Conservation (phyloP, 805 yeast species). For the Kodamaea kaohsiungensis region DNA sequence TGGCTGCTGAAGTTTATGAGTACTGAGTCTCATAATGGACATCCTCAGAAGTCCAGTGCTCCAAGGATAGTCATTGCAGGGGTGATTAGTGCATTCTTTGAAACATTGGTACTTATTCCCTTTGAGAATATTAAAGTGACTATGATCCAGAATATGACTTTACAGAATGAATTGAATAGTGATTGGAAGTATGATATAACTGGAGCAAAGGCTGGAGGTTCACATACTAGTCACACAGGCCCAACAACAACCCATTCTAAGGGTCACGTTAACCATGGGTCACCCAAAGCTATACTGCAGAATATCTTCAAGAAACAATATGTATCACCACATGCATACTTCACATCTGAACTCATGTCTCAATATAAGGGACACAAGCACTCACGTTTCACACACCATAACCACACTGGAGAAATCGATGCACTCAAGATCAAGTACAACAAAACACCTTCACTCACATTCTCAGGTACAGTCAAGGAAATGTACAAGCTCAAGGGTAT, state of each 20-base stretch:
- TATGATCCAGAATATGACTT: slow-evolving; percentile 67
- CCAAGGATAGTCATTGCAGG: slow-evolving; percentile 86
- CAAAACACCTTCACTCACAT: slow-evolving; percentile 53
- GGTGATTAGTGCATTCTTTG: slow-evolving; percentile 76
- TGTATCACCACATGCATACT: slow-evolving; percentile 45
- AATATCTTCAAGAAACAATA: slow-evolving; percentile 32
- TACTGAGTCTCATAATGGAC: slow-evolving; percentile 34
- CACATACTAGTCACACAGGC: not conserved
- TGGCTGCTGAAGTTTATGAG: slow-evolving; percentile 70
- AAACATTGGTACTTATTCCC: slow-evolving; percentile 83
- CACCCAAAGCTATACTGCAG: not conserved
- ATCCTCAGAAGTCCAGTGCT: slow-evolving; percentile 57
- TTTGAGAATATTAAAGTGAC: slow-evolving; percentile 84
- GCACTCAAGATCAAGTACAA: slow-evolving; percentile 38
- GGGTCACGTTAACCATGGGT: not conserved
- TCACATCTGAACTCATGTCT: slow-evolving; percentile 32
- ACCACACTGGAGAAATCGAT: slow-evolving; percentile 17
- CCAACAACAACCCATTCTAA: not conserved
- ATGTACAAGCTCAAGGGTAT: slow-evolving; percentile 74
- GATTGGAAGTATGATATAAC: slow-evolving; percentile 9
- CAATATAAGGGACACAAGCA: slow-evolving; percentile 25
- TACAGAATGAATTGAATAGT: slow-evolving; percentile 26
- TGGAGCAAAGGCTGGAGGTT: not conserved
- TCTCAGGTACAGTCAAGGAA: slow-evolving; percentile 56
- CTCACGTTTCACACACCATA: slow-evolving; percentile 23